Evolutionary conservation across 2,329 filamentous ascomycete species (phyloP), one percentile per base, ranked within the genome.

Genomic region (Cladosporium sp.): DNA sequence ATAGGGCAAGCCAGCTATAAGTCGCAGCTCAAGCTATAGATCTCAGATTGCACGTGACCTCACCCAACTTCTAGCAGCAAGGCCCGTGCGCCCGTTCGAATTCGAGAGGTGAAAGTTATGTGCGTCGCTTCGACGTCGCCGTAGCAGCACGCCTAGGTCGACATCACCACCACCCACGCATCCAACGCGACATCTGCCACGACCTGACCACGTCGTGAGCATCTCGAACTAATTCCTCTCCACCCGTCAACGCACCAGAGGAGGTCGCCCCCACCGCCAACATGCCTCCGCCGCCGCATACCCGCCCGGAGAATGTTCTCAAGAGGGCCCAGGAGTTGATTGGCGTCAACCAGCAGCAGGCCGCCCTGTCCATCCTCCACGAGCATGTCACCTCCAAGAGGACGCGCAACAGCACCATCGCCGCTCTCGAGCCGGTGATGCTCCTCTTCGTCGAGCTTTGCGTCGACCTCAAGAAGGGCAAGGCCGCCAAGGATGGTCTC

Each of bases 361-460:
- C 93, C 67, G 93, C 93, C 70, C 80, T 99, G 70, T 90, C 86
- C 67, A 85, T 97, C 67, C 86, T 99, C 57, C 93, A 97, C 79
- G 93, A 99, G 80, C 93, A 99, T 84, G 90, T 97, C 78, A 96
- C 90, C 65, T 96, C 89, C 61, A 99, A 99, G 80, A 83, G 93
- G 65, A 96, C 91, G 65, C 89, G 93, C 69, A 97, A 95, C 85
- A 93, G 89, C 65, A 91, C 93, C 64, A 97, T 97, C 79, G 83
- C 86, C 59, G 95, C 91, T 48, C 78, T 99, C 68, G 93, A 99
- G 83, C 93, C 93, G 60, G 92, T 99, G 61, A 97, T 99, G 91
- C 80, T 97, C 73, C 85, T 96, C 61, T 86, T 99, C 68, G 92
- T 99, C 66, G 90, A 97, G 74, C 83, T 97, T 54, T 96, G 88